phyloP scores from a whole-genome alignment of 1,139 yeast species.

The Pichia sp. region DNA sequence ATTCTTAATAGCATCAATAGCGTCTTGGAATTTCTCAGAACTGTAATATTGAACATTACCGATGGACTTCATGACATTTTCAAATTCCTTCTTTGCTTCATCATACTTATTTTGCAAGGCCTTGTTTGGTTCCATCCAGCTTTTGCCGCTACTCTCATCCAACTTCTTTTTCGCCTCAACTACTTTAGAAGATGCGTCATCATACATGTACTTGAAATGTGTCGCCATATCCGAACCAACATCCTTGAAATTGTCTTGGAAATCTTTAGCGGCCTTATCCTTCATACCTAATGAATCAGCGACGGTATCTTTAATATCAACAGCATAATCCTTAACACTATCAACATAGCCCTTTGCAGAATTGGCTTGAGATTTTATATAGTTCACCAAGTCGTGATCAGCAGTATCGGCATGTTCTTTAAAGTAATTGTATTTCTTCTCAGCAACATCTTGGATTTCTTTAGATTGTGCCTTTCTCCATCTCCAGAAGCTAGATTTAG shows the following conservation, averaged over 20 bases:
- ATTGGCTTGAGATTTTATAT: constrained; percentile 3
- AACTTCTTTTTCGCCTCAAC: neutral
- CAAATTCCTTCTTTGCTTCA: neutral
- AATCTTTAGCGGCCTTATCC: too few relatives aligned
- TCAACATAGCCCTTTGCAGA: constrained; percentile 5
- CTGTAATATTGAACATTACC: neutral
- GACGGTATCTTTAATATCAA: neutral
- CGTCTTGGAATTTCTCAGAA: neutral
- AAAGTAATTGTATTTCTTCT: constrained; percentile 12
- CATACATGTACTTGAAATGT: neutral
- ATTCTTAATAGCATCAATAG: neutral
- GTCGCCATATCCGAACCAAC: neutral
- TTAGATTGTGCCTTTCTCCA: constrained; percentile 15
- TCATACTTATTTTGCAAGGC: neutral
- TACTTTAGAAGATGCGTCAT: neutral
- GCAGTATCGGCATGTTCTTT: constrained; percentile 12
- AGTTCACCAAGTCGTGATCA: constrained; percentile 3
- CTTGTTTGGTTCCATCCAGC: neutral
- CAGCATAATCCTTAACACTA: too few relatives aligned
- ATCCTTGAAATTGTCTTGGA: constrained; percentile 6
- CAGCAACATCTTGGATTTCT: constrained; percentile 11
- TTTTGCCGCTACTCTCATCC: neutral
- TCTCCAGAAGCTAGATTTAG: constrained; percentile 13
- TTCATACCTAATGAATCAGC: constrained; percentile 5
- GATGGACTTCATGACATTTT: neutral